Evolutionary conservation across 2,329 filamentous ascomycete genomes (phyloP), one percentile per base, ranked within the genome.

Genomic region (Fusarium goolgardi): DNA sequence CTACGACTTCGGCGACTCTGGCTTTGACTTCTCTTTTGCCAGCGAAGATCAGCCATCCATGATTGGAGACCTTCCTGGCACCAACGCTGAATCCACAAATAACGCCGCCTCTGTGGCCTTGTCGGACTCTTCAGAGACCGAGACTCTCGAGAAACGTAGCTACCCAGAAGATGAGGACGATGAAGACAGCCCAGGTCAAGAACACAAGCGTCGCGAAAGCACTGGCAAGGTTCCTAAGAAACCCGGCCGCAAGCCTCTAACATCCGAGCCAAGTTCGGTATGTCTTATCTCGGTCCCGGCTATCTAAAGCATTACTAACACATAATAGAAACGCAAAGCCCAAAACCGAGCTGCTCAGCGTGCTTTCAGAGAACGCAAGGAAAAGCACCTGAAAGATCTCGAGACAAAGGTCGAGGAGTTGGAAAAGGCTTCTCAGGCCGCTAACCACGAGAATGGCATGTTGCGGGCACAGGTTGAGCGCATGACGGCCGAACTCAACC

Each of bases 261-360:
- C 93, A 47, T 96, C 93, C 23, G 96, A 98, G 79, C 96, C 96
- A 25, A 98, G 92, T 72, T 96, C 94, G 71, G 95, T 98, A 89
- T 83, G 94, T 88, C 47, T 59, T 57, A 15, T 21, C 45, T 44
- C 15, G 9, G 21, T 63, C 34, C 21, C n/a, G 13, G 27, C 29
- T 43, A 23, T 44, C 25, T 8, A 40, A 40, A 15, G 55, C 20
- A 60, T 29, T 70, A 51, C 67, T 69, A 60, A 69, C 52, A 15
- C 21, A 34, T 16, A 16, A 34, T 67, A 97, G 93, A 96, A 97
- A 82, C 91, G 94, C 73, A 99, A 99, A 82, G 96, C 96, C 12
- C 94, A 97, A 76, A 97, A 97, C 72, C 88, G 94, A 71, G 94
- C 94, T 13, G 94, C 94, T 6, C 94, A 97, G 80, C 88, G 94